Evolutionary conservation across 2,329 filamentous ascomycete species (phyloP).

Genomic region (Aspergillus intermedius): DNA sequence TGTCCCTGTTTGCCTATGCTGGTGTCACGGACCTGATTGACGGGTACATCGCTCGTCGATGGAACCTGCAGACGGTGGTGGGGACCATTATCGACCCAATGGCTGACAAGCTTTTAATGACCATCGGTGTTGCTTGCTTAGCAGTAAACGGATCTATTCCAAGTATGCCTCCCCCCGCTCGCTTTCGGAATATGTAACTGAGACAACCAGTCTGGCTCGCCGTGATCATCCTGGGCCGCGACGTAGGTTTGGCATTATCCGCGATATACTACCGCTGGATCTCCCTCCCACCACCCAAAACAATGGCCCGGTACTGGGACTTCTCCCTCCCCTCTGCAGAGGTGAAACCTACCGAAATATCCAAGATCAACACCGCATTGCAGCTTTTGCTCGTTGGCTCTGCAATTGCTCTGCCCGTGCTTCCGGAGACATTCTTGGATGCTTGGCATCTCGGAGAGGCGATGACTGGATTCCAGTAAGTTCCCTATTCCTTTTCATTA

Average conservation of each 20-base stretch:
- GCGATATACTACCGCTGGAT: constrained; percentile 97
- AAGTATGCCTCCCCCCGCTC: constrained; percentile 44
- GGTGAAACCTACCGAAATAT: constrained; percentile 40
- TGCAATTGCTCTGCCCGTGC: constrained; percentile 71
- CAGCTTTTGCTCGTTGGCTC: constrained; percentile 81
- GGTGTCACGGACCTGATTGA: constrained; percentile 88
- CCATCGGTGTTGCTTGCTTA: constrained; percentile 76
- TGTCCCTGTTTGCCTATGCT: constrained; percentile 85
- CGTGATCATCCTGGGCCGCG: constrained; percentile 81
- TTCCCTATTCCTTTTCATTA: constrained; percentile 7
- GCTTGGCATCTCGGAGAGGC: constrained; percentile 57
- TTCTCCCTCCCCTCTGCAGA: constrained; percentile 66
- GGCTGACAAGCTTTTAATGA: constrained; percentile 97
- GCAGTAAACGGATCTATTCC: constrained; percentile 78
- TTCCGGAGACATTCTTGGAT: constrained; percentile 52
- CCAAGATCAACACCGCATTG: constrained; percentile 78
- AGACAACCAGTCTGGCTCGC: constrained; percentile 68
- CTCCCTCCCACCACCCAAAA: constrained; percentile 87
- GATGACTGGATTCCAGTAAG: constrained; percentile 43
- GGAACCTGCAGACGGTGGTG: constrained; percentile 85
- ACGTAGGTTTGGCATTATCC: constrained; percentile 72
- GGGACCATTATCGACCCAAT: constrained; percentile 93
- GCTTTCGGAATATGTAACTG: neutral
- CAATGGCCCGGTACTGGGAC: constrained; percentile 90
- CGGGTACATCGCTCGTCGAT: constrained; percentile 84